These are phyloP conservation scores for Spathaspora gorwiae DNA, from an alignment of 805 yeast species.

Conservation along the genomic window DNA sequence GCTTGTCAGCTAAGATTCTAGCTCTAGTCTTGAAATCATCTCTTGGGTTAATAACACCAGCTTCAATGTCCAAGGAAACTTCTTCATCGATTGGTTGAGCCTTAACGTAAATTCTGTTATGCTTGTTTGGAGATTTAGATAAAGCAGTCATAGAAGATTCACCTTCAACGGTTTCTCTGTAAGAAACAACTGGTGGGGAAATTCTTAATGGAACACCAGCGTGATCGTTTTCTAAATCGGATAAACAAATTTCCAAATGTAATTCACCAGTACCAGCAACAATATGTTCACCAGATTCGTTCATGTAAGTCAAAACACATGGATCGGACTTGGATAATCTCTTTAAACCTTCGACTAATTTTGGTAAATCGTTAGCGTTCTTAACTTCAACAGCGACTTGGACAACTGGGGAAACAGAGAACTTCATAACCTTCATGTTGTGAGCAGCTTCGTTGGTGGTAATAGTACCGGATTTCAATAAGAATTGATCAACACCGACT, in stretches of 20 bases:
- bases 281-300: conserved; percentile 97
- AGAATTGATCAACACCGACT: conserved; percentile 99
- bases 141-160: conserved; percentile 94
- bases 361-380: conserved; percentile 99
- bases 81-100: conserved; percentile 97
- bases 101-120: conserved; percentile 97
- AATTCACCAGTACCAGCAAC: conserved; percentile 99
- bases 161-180: conserved; percentile 96
- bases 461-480: conserved; percentile 98
- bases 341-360: conserved; percentile 99
- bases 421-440: conserved; percentile 99
- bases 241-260: conserved; percentile 96
- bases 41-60: conserved; percentile 87
- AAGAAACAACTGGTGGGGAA: conserved; percentile 96
- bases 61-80: conserved; percentile 85
- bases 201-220: conserved; percentile 98
- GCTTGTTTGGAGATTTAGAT: conserved; percentile 99
- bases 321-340: conserved; percentile 99
- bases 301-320: conserved; percentile 85
- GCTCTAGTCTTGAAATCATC: conserved; percentile 99
- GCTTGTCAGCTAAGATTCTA: conserved; percentile 97
- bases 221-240: conserved; percentile 96
- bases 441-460: conserved; percentile 96
- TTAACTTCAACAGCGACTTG: conserved; percentile 99
- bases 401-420: conserved; percentile 99